phyloP scores from a whole-genome alignment of 257 asterid genomes.

The Solanum dulcamara region DNA sequence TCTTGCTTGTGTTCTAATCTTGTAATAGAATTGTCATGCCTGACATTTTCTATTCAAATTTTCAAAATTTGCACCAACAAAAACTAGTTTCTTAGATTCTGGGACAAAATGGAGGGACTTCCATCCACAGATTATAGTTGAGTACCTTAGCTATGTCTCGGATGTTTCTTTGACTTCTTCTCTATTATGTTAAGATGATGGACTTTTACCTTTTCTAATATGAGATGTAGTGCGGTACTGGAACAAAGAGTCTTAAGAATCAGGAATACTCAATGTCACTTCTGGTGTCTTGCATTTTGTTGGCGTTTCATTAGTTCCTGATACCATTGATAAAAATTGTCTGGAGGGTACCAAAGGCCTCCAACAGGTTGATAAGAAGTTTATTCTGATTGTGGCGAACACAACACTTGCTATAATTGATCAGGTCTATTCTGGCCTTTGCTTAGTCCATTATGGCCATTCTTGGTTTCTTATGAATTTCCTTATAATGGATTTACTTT shows the following conservation, averaged over 20 bases:
- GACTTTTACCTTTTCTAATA: constrained; percentile 5
- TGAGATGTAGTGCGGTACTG: constrained; percentile 24
- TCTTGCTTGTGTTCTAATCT: too few species aligned
- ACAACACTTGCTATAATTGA: constrained; percentile 61
- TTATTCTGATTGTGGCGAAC: constrained; percentile 74
- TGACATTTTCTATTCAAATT: neutral
- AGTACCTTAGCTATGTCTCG: too few species aligned
- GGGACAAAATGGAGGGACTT: constrained; percentile 42
- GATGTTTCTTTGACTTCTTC: neutral
- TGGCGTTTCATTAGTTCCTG: too few species aligned
- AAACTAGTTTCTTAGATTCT: constrained; percentile 16
- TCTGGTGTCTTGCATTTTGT: too few species aligned
- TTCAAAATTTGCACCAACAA: constrained; percentile 33
- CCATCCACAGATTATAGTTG: constrained; percentile 8
- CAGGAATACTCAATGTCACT: constrained; percentile 50
- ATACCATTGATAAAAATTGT: too few species aligned
- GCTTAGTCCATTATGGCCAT: too few species aligned
- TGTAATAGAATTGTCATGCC: too few species aligned
- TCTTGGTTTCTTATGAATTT: too few species aligned
- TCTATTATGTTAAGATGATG: constrained; percentile 1
- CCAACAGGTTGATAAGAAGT: constrained; percentile 39
- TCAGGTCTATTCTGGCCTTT: constrained; percentile 38
- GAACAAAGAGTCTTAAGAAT: constrained; percentile 11
- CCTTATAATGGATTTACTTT: neutral
- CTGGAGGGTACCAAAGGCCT: too few species aligned